phyloP scores from a whole-genome alignment of 768 basidiomycete species.

The Gyrodon lividus region DNA sequence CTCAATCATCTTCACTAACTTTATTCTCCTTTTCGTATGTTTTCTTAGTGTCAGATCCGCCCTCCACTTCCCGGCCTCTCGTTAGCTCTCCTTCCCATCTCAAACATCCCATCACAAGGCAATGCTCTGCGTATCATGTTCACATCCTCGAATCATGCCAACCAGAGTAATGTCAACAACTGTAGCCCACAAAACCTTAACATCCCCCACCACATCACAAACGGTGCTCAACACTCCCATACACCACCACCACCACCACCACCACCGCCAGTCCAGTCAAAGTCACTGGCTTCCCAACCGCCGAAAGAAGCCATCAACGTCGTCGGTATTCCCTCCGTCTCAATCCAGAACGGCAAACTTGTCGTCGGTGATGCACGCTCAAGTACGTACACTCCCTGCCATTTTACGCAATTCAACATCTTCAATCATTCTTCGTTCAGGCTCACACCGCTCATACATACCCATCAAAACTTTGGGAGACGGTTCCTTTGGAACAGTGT shows the following conservation, averaged over 20 bases:
- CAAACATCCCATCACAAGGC: constrained; percentile 21
- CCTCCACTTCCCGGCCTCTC: constrained; percentile 11
- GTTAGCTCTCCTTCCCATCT: constrained; percentile 14
- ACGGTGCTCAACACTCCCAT: constrained; percentile 11
- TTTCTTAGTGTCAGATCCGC: constrained; percentile 13
- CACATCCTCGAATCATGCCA: constrained; percentile 31
- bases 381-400: constrained; percentile 47
- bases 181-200: constrained; percentile 25
- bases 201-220: constrained; percentile 19
- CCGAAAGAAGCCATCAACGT: constrained; percentile 65
- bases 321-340: constrained; percentile 73
- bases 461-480: constrained; percentile 96
- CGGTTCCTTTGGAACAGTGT: constrained; percentile 98
- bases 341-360: constrained; percentile 66
- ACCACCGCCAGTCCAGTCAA: constrained; percentile 18
- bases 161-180: constrained; percentile 18
- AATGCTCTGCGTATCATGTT: constrained; percentile 37
- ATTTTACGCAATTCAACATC: background rate
- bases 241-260: constrained; percentile 21
- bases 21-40: constrained; percentile 23
- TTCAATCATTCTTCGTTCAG: constrained; percentile 40
- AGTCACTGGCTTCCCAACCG: constrained; percentile 16
- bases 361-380: constrained; percentile 70
- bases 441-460: constrained; percentile 85
- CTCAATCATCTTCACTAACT: background rate